Conservation (phyloP, 176 grass and related monocot species). For the Bromus sterilis region DNA sequence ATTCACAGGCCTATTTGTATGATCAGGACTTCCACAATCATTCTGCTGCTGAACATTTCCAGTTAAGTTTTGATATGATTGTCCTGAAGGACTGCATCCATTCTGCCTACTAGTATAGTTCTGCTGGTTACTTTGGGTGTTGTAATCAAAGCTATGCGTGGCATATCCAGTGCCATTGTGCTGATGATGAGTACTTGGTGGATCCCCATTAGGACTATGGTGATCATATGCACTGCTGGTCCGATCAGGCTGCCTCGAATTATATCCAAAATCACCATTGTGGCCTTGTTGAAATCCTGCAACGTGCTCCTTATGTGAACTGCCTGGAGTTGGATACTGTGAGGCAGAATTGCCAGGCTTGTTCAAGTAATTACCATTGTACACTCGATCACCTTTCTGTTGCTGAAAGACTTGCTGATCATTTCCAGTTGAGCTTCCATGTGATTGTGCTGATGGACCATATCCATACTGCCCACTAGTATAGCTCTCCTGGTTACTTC, state of each 20-base stretch:
- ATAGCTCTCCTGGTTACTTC: conserved; percentile 23
- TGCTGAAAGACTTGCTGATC: conserved; percentile 25
- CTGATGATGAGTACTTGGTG: conserved; percentile 10
- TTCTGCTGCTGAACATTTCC: conserved; percentile 19
- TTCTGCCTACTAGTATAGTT: conserved; percentile 23
- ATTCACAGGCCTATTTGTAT: conserved; percentile 7
- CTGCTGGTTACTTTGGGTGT: conserved; percentile 23
- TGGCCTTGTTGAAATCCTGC: conserved; percentile 31
- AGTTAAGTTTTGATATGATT: conserved; percentile 19
- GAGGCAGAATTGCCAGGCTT: not conserved
- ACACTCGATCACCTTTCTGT: conserved; percentile 25
- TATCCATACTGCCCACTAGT: conserved; percentile 24
- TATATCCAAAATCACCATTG: conserved; percentile 22
- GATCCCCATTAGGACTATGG: conserved; percentile 10
- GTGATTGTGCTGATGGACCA: conserved; percentile 16
- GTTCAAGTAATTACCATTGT: conserved; percentile 5
- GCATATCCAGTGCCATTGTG: conserved; percentile 13
- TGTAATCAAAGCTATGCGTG: conserved; percentile 14
- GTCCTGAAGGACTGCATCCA: conserved; percentile 21
- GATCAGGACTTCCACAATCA: not conserved
- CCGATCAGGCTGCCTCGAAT: conserved; percentile 20
- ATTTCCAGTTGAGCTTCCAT: conserved; percentile 23
- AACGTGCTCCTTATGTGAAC: conserved; percentile 4
- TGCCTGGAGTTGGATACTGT: conserved; percentile 25
- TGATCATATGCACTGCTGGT: conserved; percentile 5